Percentiles rank a stretch among this genome's conserved stretches.
These are phyloP conservation scores for Monosporascus sp. DNA, from an alignment of 2,329 filamentous ascomycete genomes.

Conservation along the genomic window DNA sequence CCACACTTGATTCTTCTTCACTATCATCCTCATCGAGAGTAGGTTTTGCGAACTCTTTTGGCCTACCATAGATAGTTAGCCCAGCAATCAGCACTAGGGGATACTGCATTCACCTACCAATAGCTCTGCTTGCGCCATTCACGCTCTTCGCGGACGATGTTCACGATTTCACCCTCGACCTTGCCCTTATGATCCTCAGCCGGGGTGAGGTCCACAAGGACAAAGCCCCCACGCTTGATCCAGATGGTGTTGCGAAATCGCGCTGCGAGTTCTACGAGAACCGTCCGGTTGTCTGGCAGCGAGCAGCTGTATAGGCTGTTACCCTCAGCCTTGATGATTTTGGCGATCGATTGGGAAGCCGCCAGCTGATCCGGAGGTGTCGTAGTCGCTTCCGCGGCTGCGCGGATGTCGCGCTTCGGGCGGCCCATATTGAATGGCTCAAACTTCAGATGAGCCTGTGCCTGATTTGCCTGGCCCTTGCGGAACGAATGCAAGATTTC, in stretches of 20 bases:
- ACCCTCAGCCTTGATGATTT: conserved; percentile 75
- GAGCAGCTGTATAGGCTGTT: conserved; percentile 84
- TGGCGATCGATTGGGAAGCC: conserved; percentile 64
- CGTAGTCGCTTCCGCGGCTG: conserved; percentile 67
- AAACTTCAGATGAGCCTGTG: neutral
- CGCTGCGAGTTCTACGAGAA: conserved; percentile 77
- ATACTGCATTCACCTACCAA: conserved; percentile 54
- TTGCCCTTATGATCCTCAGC: conserved; percentile 68
- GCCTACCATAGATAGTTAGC: conserved; percentile 48
- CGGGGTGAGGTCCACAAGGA: conserved; percentile 68
- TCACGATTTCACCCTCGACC: conserved; percentile 83
- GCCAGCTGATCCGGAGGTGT: conserved; percentile 56
- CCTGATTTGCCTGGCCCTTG: neutral
- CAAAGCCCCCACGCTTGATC: conserved; percentile 85
- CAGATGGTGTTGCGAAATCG: conserved; percentile 89
- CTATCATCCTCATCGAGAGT: conserved; percentile 53
- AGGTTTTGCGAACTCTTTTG: conserved; percentile 70
- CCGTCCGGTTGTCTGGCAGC: conserved; percentile 58
- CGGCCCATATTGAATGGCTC: conserved; percentile 52
- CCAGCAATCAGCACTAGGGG: conserved; percentile 3
- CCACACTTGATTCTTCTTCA: conserved; percentile 73
- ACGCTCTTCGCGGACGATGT: conserved; percentile 88
- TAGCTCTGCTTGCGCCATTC: conserved; percentile 84
- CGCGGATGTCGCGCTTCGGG: conserved; percentile 71
- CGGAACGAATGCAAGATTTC: neutral